Evolutionary conservation across 2,329 filamentous ascomycete genomes (phyloP).

Genomic region (Colletotrichum spinosum): DNA sequence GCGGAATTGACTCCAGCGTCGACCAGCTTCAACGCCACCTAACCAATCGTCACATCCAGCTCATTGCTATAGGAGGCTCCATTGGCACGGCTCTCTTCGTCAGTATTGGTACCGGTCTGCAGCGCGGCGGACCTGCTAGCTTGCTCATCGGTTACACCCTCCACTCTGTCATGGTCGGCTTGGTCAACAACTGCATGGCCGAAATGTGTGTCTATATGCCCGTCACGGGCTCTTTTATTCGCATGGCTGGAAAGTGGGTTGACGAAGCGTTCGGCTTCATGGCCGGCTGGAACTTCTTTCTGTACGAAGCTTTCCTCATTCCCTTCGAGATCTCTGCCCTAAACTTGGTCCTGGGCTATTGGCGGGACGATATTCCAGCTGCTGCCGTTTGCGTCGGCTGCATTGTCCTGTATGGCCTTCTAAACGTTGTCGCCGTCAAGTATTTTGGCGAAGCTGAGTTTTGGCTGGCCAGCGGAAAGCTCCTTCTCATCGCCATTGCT

Average conservation of each 20-base stretch:
- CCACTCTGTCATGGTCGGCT: constrained; percentile 66
- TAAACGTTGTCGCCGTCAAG: constrained; percentile 45
- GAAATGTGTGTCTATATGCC: constrained; percentile 75
- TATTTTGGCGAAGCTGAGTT: constrained; percentile 72
- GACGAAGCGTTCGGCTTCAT: constrained; percentile 74
- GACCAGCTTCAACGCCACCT: constrained; percentile 52
- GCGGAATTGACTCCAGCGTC: constrained; percentile 3
- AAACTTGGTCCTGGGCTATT: constrained; percentile 44
- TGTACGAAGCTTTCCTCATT: constrained; percentile 57
- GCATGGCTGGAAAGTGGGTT: constrained; percentile 73
- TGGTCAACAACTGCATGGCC: constrained; percentile 74
- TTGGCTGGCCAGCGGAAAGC: constrained; percentile 71
- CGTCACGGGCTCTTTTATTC: constrained; percentile 72
- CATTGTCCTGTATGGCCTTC: constrained; percentile 40
- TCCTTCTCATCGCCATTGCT: constrained; percentile 74
- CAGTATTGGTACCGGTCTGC: constrained; percentile 68
- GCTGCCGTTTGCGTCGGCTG: constrained; percentile 32
- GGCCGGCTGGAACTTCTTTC: constrained; percentile 58
- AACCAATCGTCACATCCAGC: constrained; percentile 67
- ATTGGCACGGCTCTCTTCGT: constrained; percentile 71
- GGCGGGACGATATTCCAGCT: constrained; percentile 33
- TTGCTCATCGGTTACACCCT: constrained; percentile 70
- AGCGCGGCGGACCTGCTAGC: constrained; percentile 57
- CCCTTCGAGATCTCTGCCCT: constrained; percentile 57
- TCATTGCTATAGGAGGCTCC: constrained; percentile 69